These are phyloP conservation scores for Puya raimondii DNA, from an alignment of 176 grass and related monocot species.

Conservation along the genomic window DNA sequence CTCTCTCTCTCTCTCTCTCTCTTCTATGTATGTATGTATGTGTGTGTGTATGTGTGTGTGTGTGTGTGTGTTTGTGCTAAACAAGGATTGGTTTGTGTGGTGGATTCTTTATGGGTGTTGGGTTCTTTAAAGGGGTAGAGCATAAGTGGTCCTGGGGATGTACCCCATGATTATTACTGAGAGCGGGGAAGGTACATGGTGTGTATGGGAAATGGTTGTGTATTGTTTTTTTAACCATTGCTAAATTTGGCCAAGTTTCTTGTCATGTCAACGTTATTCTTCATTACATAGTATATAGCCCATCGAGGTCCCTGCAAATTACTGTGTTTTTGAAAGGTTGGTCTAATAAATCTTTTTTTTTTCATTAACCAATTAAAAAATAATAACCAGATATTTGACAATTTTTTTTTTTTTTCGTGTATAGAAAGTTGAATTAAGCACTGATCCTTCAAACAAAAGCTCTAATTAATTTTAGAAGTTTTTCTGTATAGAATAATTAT, in stretches of 20 bases:
- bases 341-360: neutral
- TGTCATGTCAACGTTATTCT: neutral
- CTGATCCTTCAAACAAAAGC: too few species aligned
- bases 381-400: too few species aligned
- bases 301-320: too few species aligned
- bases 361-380: neutral
- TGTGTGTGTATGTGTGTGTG: neutral
- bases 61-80: neutral
- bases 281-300: neutral
- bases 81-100: neutral
- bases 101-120: neutral
- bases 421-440: too few species aligned
- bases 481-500: too few species aligned
- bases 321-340: too few species aligned
- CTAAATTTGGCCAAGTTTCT: neutral
- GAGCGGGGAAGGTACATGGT: neutral
- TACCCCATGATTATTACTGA: constrained; percentile 1
- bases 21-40: neutral
- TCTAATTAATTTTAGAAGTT: too few species aligned
- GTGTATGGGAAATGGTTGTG: neutral
- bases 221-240: neutral
- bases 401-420: too few species aligned
- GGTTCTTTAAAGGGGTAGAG: neutral
- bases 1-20: neutral
- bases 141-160: neutral